Percentiles rank a stretch among this genome's conserved stretches.
phyloP scores from a whole-genome alignment of 108 stramenopile genomes.

The Pseudonitzschia multiseries region DNA sequence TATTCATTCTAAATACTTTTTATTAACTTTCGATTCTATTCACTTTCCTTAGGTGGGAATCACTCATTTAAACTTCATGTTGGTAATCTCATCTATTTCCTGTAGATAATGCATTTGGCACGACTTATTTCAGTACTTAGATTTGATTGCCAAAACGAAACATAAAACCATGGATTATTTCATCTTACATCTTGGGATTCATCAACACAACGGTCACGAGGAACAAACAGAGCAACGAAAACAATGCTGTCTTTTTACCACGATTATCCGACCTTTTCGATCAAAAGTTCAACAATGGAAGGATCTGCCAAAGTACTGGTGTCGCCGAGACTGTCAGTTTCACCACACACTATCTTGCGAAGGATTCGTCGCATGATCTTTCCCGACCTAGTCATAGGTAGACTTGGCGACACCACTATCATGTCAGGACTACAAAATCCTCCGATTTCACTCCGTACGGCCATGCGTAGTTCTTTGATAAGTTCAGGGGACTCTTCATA shows the following conservation, averaged over 20 bases:
- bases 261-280: slow-evolving; percentile 53
- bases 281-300: slow-evolving; percentile 84
- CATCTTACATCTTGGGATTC: no score
- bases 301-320: slow-evolving; percentile 96
- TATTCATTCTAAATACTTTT: no score
- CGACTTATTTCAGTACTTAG: no score
- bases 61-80: no score
- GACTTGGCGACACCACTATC: slow-evolving; percentile 72
- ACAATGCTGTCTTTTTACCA: background rate
- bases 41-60: no score
- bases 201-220: no score
- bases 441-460: slow-evolving; percentile 85
- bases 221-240: no score
- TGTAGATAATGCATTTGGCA: no score
- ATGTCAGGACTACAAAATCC: slow-evolving; percentile 93
- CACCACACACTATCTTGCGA: slow-evolving; percentile 93
- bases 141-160: no score
- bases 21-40: no score
- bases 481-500: slow-evolving; percentile 64
- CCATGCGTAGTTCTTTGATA: slow-evolving; percentile 73
- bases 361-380: slow-evolving; percentile 98
- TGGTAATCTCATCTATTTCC: no score
- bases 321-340: slow-evolving; percentile 88
- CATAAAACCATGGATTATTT: no score
- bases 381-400: slow-evolving; percentile 95